Base-by-base conservation (phyloP, 768 basidiomycete species). In the Pisolithus tinctorius region DNA sequence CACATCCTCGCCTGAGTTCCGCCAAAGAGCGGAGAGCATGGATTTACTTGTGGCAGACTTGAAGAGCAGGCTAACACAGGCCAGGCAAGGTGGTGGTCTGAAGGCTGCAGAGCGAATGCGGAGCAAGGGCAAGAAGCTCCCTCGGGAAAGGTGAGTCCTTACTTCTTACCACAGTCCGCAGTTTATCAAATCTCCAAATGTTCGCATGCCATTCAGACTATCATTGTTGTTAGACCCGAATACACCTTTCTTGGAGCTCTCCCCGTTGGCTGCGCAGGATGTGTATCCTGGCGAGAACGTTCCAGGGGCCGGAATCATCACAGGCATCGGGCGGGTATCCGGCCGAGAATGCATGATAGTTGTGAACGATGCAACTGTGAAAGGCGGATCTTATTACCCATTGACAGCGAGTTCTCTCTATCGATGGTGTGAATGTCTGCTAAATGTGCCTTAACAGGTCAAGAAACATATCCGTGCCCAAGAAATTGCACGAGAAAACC, bases 381-480 rank as follows among this genome's bases (percentile, higher is more conserved):
- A 93, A 65, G 93, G 93, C 13, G 93, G 93, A 7, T 88, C 88
- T 0, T 95, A 95, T 66, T 91, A 92, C 62, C 93, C 91, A 20
- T 68, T 93, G 46, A 93, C 90, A 14, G 89, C 82, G 54, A 51
- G 74, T 34, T 14, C 23, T 4, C n/a, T 23, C 40, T 6, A 38
- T 39, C 41, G 45, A 23, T 17, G 4, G 5, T 31, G n/a, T 9
- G 6, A 16, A 26, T 14, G 2, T 16, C 34, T 52, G 40, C 62
- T 31, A 2, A 16, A 34, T 44, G 48, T 55, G 29, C 34, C 26
- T 27, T 4, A 31, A 8, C 50, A 86, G 80, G 88, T 97, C 59
- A 97, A 96, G 81, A 97, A 97, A 65, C 93, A 97, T 59, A 69
- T 97, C 25, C 81, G 93, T 17, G 94, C 93, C 0, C 93, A 97